Evolutionary conservation across 495 filamentous ascomycete species (phyloP), one percentile per base, ranked within the genome.

Genomic region (Penicillium coprophilum): DNA sequence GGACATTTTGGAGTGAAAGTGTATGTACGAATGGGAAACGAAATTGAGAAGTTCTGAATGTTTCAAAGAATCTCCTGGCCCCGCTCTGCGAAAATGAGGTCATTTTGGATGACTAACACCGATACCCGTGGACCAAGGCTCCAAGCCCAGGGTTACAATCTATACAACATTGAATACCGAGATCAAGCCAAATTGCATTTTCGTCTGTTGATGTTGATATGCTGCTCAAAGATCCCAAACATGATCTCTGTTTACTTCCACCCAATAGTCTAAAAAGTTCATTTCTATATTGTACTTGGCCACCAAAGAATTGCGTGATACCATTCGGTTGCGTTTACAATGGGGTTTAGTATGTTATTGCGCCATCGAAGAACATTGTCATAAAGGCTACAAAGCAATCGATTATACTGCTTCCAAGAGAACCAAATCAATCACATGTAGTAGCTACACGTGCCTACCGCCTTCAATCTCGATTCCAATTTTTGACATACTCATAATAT

Each of bases 1-100:
- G 10, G 71, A 59, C 70, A 69, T 74, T 27, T 36, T 62, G 50
- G 24, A 8, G 23, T 30, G 23, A 23, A n/a, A n/a, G n/a, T n/a
- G n/a, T n/a, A n/a, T n/a, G n/a, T n/a, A n/a, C n/a, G n/a, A n/a
- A n/a, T n/a, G 32, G 9, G 5, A 19, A 38, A 34, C 9, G 10
- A 27, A 46, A 9, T 13, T 3, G 2, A 15, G 30, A 43, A 54
- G 32, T 20, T 44, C 9, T 7, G 32, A 43, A 36, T 38, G 13
- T 50, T 43, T 52, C n/a, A 31, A 28, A 17, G 10, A 30, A 46
- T 46, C 43, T 44, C 31, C 41, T 46, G 50, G 65, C 63, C 63
- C 62, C 65, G 65, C 62, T 54, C 46, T 53, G 40, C 40, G 41
- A 34, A 52, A 49, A 49, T 56, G 54, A 56, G 23, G 32, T 56